Evolutionary conservation across 2,329 filamentous ascomycete genomes (phyloP), one percentile per base, ranked within the genome.

Genomic region (Pseudogymnoascus sp.): DNA sequence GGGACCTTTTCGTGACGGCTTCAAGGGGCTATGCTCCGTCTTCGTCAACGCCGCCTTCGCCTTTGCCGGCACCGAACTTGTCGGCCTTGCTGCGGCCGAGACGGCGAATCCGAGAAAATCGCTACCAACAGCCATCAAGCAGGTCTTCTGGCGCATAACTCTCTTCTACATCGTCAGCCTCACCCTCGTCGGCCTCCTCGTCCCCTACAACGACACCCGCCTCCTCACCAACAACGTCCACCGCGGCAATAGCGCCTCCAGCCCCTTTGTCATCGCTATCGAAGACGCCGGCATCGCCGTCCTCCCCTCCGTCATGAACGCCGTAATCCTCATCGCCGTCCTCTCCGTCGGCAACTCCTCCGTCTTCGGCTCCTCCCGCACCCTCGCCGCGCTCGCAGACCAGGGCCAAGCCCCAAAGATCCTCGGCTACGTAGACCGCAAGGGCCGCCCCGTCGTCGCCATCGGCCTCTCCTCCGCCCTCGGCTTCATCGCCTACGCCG

Each of bases 181-280:
- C 10, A 85, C 86, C 4, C 78, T 97, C 3, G 86, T 97, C 63
- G 91, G 93, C 26, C 81, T 96, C 0, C 80, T 96, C 2, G 91
- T 97, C 0, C 89, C 88, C 0, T 93, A 89, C 73, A 78, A 84
- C 69, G 84, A 96, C 65, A 62, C 72, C 0, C 79, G 82, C 3
- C 86, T 96, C 0, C 78, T 91, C 1, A 79, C 79, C 10, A 3
- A 3, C 11, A 4, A 12, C 10, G 2, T 6, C 19, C 12, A 12
- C 16, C 14, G n/a, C 14, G 80, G 81, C 41, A 78, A 74, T 24
- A 79, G 79, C n/a, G 83, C 83, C 59, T 89, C 91, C 1, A 96
- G 91, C 2, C 93, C 93, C 1, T 97, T 97, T 74, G 93, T 97
- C 70, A 96, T 97, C 70, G 91, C 93, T 66, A 96, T 96, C 69